phyloP scores from a whole-genome alignment of 208 protist species.

The Crithidia mellificae region DNA sequence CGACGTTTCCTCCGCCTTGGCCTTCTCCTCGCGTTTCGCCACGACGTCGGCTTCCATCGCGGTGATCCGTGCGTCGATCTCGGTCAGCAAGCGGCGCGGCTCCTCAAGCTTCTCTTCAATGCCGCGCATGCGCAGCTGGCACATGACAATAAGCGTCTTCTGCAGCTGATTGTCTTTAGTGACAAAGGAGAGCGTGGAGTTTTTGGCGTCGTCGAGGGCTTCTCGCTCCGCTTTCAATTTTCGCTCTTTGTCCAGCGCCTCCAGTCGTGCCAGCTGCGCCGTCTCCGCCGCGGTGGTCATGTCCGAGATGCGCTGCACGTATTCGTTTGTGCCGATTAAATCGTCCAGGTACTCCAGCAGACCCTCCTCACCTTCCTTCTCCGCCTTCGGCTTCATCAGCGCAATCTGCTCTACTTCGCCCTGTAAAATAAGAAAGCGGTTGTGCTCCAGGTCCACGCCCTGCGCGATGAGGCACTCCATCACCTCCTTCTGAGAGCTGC shows the following conservation, averaged over 20 bases:
- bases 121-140: slow-evolving; percentile 85
- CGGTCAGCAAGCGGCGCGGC: slow-evolving; percentile 55
- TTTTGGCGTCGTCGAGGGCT: slow-evolving; percentile 92
- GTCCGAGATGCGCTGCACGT: slow-evolving; percentile 92
- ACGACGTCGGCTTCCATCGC: slow-evolving; percentile 60
- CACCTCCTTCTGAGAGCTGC: slow-evolving; percentile 78
- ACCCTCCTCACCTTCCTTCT: slow-evolving; percentile 96
- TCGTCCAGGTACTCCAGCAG: slow-evolving; percentile 99
- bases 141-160: slow-evolving; percentile 89
- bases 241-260: slow-evolving; percentile 93
- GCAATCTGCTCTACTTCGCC: slow-evolving; percentile 99
- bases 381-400: slow-evolving; percentile 99
- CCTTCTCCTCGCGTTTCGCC: slow-evolving; percentile 39
- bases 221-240: slow-evolving; percentile 94
- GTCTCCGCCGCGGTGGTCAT: slow-evolving; percentile 82
- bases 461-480: slow-evolving; percentile 91
- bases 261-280: slow-evolving; percentile 91
- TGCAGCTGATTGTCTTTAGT: slow-evolving; percentile 93
- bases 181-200: slow-evolving; percentile 94
- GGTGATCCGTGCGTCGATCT: slow-evolving; percentile 72
- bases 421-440: slow-evolving; percentile 99
- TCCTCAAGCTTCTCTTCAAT: slow-evolving; percentile 82
- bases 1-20: slow-evolving; percentile 50
- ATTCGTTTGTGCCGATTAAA: slow-evolving; percentile 98
- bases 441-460: slow-evolving; percentile 99